These are phyloP conservation scores for Chalciporus pseudorubinellus DNA, from an alignment of 768 basidiomycete genomes.

Conservation along the genomic window DNA sequence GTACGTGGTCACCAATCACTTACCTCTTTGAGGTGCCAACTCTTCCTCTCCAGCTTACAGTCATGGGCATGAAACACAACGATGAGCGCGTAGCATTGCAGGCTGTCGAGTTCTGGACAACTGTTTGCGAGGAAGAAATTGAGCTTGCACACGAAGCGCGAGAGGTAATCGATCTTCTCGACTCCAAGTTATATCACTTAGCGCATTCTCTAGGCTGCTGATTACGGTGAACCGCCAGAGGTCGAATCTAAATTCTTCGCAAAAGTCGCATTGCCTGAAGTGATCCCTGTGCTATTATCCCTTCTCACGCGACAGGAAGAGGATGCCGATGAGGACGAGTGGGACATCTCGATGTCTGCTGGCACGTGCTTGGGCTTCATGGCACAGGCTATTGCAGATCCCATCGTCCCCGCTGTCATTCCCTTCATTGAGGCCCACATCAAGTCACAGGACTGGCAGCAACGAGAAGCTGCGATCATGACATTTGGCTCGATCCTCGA, in stretches of 20 bases:
- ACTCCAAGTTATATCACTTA: constrained; percentile 1
- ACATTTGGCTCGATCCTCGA: constrained; percentile 97
- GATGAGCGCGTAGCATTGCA: constrained; percentile 93
- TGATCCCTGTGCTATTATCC: constrained; percentile 86
- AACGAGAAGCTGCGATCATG: constrained; percentile 97
- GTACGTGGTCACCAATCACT: constrained; percentile 46
- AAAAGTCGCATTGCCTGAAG: constrained; percentile 91
- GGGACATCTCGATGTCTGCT: constrained; percentile 98
- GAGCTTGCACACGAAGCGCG: constrained; percentile 89
- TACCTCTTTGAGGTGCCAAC: constrained; percentile 13
- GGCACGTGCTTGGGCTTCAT: constrained; percentile 87
- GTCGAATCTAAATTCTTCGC: constrained; percentile 89
- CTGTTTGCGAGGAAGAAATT: constrained; percentile 96
- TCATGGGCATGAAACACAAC: constrained; percentile 93
- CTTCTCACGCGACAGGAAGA: constrained; percentile 93
- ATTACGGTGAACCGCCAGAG: constrained; percentile 85
- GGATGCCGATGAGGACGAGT: constrained; percentile 97
- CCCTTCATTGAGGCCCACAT: constrained; percentile 98
- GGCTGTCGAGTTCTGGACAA: constrained; percentile 99
- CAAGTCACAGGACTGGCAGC: constrained; percentile 88
- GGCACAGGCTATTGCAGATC: constrained; percentile 86
- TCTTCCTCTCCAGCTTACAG: constrained; percentile 65
- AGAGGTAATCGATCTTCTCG: constrained; percentile 53
- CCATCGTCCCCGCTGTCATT: constrained; percentile 88
- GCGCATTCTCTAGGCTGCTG: constrained; percentile 59